A percentile compares a stretch with the other conserved stretches of the same genome.
phyloP scores from a whole-genome alignment of 345 rosid species.

The Brassica juncea region DNA sequence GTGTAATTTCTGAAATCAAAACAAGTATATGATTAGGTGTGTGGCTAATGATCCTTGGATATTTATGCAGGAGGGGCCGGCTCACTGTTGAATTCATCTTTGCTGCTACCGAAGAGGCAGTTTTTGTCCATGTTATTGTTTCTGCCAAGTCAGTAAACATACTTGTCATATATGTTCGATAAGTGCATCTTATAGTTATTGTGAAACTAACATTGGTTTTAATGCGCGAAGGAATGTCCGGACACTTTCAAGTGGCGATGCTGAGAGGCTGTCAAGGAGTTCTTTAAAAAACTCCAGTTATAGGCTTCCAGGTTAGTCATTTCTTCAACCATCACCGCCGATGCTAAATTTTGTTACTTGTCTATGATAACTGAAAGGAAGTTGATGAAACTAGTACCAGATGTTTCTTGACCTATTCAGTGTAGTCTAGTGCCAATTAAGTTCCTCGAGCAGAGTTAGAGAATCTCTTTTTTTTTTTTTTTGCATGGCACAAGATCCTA shows the following conservation, averaged over 20 bases:
- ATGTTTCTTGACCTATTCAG: constrained; percentile 12
- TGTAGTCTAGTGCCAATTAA: constrained; percentile 18
- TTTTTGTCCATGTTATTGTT: constrained; percentile 81
- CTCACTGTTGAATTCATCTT: constrained; percentile 87
- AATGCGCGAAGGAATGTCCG: constrained; percentile 71
- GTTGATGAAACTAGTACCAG: constrained; percentile 11
- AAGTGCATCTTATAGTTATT: constrained; percentile 19
- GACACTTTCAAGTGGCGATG: constrained; percentile 71
- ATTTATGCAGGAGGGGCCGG: constrained; percentile 79
- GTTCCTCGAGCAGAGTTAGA: constrained; percentile 15
- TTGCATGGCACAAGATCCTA: constrained; percentile 5
- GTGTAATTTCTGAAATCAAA: background rate
- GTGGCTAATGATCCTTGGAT: constrained; percentile 25
- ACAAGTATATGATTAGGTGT: constrained; percentile 16
- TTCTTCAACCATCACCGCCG: constrained; percentile 9
- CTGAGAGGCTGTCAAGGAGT: constrained; percentile 62
- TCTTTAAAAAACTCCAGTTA: constrained; percentile 59
- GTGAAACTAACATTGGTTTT: constrained; percentile 28
- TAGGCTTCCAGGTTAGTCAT: constrained; percentile 80
- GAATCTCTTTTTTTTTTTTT: background rate
- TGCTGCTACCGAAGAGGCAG: constrained; percentile 93
- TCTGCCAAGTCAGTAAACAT: constrained; percentile 81
- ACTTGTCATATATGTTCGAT: constrained; percentile 23
- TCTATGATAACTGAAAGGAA: constrained; percentile 7
- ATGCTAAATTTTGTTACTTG: constrained; percentile 16